Base-by-base conservation (phyloP, 2,329 filamentous ascomycete species). In the Apiospora malaysiana region DNA sequence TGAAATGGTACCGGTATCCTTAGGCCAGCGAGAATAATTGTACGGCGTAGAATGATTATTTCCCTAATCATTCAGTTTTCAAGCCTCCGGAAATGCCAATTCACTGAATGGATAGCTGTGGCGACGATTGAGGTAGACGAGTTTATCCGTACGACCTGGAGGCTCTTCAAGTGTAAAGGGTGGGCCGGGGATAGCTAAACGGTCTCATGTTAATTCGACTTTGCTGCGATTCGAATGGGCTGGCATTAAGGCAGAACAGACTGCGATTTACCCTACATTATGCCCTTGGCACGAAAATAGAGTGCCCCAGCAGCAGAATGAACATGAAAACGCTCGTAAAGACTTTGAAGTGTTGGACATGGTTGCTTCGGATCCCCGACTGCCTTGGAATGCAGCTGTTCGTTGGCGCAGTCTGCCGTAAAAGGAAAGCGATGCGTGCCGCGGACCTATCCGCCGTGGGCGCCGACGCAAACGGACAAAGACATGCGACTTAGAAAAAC, bases 401-500 rank as follows among this genome's bases (percentile, higher is more conserved):
- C 9, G 27, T 37, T 37, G 18, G 51, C 21, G 18, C 32, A 37
- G 16, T 27, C 51, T 37, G 21, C 4, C 27, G 4, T 37, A 23
- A 40, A 16, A 1, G 42, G 42, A 40, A 63, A 63, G 21, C 32
- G 56, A 63, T 63, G 27, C 56, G 37, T n/a, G 56, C 21, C 32
- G 21, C 56, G 56, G 56, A 21, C 14, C 51, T 37, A 32, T 23
- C 56, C 18, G 32, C 56, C 32, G 32, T 40, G 12, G 32, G 6
- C 9, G 56, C 56, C 32, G 56, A 63, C 32, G 56, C 56, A 63
- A 63, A 63, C 56, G 56, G 56, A 40, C 32, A 63, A 63, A 40
- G 56, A 40, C 56, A 63, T n/a, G 23, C 32, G n/a, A 32, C 6
- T 3, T 4, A 12, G 12, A 9, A 10, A 23, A 21, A 23, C n/a